These are phyloP conservation scores for Silybum marianum DNA, from an alignment of 129 eudicot genomes.

Conservation along the genomic window DNA sequence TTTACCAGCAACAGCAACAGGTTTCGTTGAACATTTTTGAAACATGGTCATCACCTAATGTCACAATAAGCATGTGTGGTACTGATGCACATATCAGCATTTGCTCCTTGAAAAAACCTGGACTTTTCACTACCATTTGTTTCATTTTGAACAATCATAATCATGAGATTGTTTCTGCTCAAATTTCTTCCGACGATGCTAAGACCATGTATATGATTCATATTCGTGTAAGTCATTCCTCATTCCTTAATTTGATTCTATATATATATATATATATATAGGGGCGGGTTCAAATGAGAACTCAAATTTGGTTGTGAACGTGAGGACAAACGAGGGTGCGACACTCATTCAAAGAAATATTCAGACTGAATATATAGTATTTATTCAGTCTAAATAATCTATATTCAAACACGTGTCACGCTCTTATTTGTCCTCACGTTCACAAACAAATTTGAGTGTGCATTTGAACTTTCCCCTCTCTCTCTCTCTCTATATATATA, in stretches of 20 bases:
- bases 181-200: conserved; percentile 37
- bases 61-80: conserved; percentile 59
- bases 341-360: too few relatives aligned
- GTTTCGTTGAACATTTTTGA: conserved; percentile 31
- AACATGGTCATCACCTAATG: conserved; percentile 61
- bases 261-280: too few relatives aligned
- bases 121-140: conserved; percentile 49
- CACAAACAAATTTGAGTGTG: too few relatives aligned
- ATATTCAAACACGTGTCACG: too few relatives aligned
- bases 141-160: conserved; percentile 53
- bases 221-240: conserved; percentile 52
- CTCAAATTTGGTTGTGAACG: too few relatives aligned
- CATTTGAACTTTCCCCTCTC: too few relatives aligned
- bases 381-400: too few relatives aligned
- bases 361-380: too few relatives aligned
- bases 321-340: too few relatives aligned
- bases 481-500: background rate
- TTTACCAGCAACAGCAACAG: background rate
- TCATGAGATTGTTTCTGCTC: conserved; percentile 53
- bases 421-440: too few relatives aligned
- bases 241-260: background rate
- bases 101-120: conserved; percentile 46
- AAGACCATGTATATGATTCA: conserved; percentile 62
- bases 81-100: conserved; percentile 56
- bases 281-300: too few relatives aligned